Evolutionary conservation across 225 moss, liverwort and hornwort species (phyloP).

Genomic region (Bryum argenteum): DNA sequence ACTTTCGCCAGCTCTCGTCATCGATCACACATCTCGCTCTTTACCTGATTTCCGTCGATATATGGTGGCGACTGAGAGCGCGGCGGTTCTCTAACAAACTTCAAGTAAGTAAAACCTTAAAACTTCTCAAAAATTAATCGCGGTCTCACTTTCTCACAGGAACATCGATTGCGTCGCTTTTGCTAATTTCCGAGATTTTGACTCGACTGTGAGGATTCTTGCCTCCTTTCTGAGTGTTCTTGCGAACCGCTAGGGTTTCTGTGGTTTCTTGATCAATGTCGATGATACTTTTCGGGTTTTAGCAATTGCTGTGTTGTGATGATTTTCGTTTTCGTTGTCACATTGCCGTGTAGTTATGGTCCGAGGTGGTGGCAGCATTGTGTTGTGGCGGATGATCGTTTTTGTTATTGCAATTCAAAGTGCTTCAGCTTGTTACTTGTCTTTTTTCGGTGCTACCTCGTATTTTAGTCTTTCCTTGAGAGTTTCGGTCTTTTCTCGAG

Average conservation of each 20-base stretch:
- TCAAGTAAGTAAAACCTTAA: background rate
- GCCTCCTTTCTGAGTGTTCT: background rate
- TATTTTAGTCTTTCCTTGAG: background rate
- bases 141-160: background rate
- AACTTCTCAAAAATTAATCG: background rate
- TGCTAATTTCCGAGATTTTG: background rate
- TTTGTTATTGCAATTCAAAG: background rate
- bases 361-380: constrained; percentile 21
- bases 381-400: constrained; percentile 18
- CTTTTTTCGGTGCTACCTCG: background rate
- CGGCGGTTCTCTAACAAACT: background rate
- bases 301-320: constrained; percentile 5
- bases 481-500: background rate
- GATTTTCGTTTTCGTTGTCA: constrained; percentile 11
- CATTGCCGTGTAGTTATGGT: constrained; percentile 8
- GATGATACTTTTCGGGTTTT: background rate
- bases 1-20: background rate
- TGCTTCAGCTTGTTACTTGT: background rate
- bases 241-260: constrained; percentile 29
- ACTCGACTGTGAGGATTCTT: background rate
- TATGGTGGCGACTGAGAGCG: background rate
- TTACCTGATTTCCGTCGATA: background rate
- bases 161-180: background rate
- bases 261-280: constrained; percentile 14
- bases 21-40: background rate